Evolutionary conservation across 2,329 filamentous ascomycete genomes (phyloP).

Genomic region (Verticillium longisporum): DNA sequence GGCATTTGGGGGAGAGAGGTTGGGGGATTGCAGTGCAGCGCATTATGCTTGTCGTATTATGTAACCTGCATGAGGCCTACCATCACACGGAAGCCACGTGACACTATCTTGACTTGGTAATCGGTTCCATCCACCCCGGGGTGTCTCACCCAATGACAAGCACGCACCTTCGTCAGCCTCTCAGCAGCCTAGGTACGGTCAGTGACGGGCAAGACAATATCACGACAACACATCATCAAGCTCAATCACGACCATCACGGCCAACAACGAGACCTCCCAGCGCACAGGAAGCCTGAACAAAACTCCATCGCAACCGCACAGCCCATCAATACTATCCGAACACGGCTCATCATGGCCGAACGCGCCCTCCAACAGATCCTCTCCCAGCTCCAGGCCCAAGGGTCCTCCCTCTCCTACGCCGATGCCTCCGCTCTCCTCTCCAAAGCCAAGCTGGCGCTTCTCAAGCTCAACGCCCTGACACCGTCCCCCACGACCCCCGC

Average conservation of each 20-base stretch:
- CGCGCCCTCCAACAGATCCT: conserved; percentile 65
- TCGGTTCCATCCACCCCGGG: neutral
- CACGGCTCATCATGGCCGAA: conserved; percentile 55
- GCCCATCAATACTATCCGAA: neutral
- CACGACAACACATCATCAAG: neutral
- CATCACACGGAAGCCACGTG: neutral
- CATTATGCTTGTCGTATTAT: neutral
- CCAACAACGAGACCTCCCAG: neutral
- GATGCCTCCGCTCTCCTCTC: conserved; percentile 69
- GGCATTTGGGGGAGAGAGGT: neutral
- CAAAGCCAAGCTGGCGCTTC: conserved; percentile 81
- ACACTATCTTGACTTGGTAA: neutral
- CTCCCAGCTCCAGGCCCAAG: conserved; percentile 59
- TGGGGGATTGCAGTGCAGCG: neutral
- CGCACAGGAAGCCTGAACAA: neutral
- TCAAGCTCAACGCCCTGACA: conserved; percentile 80
- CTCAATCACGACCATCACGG: neutral
- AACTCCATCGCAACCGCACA: neutral
- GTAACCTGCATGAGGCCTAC: neutral
- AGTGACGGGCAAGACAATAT: neutral
- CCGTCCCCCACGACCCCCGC: conserved; percentile 60
- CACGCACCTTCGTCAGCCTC: conserved; percentile 4
- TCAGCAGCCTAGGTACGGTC: neutral
- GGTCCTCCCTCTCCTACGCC: conserved; percentile 56
- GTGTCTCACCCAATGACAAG: neutral